Evolutionary conservation across 257 asterid species (phyloP).

Genomic region (Asclepias syriaca): DNA sequence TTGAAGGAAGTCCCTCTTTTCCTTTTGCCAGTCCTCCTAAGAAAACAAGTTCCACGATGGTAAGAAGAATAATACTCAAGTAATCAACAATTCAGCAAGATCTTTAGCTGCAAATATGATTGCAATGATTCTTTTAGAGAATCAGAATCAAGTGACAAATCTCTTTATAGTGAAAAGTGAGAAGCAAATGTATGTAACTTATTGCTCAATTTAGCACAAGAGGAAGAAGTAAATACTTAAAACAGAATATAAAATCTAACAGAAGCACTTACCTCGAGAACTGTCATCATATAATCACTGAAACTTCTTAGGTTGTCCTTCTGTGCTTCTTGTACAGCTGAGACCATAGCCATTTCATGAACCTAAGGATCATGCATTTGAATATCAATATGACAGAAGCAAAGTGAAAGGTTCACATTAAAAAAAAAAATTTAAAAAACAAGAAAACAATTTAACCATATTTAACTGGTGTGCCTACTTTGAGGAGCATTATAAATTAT

Average conservation of each 20-base stretch:
- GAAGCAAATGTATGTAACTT: background rate
- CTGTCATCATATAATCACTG: slow-evolving; percentile 90
- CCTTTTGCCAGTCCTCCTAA: slow-evolving; percentile 99
- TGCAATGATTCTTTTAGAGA: background rate
- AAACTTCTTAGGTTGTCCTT: slow-evolving; percentile 86
- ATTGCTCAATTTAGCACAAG: background rate
- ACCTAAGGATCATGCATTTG: slow-evolving; percentile 48
- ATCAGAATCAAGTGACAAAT: background rate
- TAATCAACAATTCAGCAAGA: background rate
- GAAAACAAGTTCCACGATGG: slow-evolving; percentile 18
- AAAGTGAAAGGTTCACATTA: slow-evolving; percentile 11
- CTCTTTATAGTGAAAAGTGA: background rate
- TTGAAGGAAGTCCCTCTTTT: slow-evolving; percentile 81
- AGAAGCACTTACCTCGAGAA: slow-evolving; percentile 63
- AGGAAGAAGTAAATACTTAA: slow-evolving; percentile 1
- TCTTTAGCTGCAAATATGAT: background rate
- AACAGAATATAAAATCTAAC: background rate
- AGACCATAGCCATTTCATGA: slow-evolving; percentile 97
- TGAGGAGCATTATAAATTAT: background rate
- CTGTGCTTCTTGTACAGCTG: slow-evolving; percentile 95
- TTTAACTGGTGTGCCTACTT: background rate
- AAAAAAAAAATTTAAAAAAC: background rate
- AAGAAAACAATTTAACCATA: background rate
- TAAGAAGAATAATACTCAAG: background rate
- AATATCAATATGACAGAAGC: slow-evolving; percentile 9